These are phyloP conservation scores for Dictyostelium intermedium DNA, from an alignment of 78 protist genomes.

Conservation along the genomic window DNA sequence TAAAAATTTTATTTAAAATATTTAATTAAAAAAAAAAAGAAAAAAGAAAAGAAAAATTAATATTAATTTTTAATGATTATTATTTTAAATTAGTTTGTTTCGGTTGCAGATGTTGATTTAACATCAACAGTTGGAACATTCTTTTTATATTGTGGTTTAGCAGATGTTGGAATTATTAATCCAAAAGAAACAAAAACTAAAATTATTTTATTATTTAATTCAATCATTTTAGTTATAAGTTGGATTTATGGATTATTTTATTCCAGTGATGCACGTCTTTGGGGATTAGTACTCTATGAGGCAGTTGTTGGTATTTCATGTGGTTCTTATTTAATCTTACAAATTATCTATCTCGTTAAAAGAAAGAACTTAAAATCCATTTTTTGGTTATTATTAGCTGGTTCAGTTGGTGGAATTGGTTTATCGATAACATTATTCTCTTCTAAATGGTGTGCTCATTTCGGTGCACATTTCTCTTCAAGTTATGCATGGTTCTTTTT, in stretches of 20 bases:
- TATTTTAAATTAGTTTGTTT: background rate
- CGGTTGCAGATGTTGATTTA: slow-evolving; percentile 2
- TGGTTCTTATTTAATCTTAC: background rate
- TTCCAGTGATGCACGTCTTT: background rate
- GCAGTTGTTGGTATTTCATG: slow-evolving; percentile 3
- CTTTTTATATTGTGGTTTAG: slow-evolving; percentile 20
- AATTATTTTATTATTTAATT: background rate
- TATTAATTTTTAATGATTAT: background rate
- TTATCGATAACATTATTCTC: background rate
- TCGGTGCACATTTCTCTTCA: background rate
- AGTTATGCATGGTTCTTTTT: slow-evolving; percentile 18
- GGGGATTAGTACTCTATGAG: background rate
- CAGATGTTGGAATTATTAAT: background rate
- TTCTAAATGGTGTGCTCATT: background rate
- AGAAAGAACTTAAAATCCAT: background rate
- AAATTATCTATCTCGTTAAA: background rate
- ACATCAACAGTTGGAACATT: slow-evolving; percentile 19
- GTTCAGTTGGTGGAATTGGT: slow-evolving; percentile 17
- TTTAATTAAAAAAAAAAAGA: background rate
- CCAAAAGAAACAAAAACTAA: background rate
- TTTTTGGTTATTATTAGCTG: background rate
- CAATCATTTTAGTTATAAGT: background rate
- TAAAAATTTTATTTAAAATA: background rate
- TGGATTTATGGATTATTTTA: background rate
- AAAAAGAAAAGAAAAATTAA: background rate